These are phyloP conservation scores for Colletotrichum nymphaeae DNA, from an alignment of 2,329 filamentous ascomycete genomes.

Conservation along the genomic window DNA sequence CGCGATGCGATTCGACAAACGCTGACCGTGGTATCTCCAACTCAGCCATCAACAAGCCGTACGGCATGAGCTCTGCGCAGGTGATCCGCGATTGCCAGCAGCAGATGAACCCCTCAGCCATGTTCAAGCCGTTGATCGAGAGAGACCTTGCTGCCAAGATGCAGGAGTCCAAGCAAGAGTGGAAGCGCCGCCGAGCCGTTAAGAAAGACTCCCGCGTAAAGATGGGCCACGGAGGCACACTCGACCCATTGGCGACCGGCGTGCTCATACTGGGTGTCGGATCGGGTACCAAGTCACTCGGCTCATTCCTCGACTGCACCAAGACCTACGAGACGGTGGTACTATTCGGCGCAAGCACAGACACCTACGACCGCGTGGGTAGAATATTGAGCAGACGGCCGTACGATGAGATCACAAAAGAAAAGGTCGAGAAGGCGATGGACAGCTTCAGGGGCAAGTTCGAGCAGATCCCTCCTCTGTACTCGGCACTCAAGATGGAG, in stretches of 20 bases:
- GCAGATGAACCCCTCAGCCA: conserved; percentile 82
- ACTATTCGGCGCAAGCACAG: conserved; percentile 91
- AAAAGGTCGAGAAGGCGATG: conserved; percentile 81
- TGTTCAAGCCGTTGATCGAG: conserved; percentile 83
- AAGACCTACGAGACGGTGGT: conserved; percentile 94
- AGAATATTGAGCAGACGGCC: conserved; percentile 81
- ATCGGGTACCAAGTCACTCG: conserved; percentile 84
- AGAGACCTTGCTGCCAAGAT: conserved; percentile 67
- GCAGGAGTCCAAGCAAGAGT: conserved; percentile 68
- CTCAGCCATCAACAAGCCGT: conserved; percentile 91
- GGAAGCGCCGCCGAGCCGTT: conserved; percentile 66
- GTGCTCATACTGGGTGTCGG: conserved; percentile 92
- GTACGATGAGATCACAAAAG: conserved; percentile 84
- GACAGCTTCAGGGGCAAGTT: conserved; percentile 82
- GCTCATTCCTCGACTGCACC: conserved; percentile 84
- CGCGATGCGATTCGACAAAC: background rate
- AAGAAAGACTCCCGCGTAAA: conserved; percentile 80
- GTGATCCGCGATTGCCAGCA: conserved; percentile 89
- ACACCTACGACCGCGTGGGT: conserved; percentile 89
- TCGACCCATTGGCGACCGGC: conserved; percentile 94
- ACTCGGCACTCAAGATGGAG: conserved; percentile 91
- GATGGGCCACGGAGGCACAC: conserved; percentile 94
- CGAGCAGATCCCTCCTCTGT: conserved; percentile 91
- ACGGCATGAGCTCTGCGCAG: conserved; percentile 87
- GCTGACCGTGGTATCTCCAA: conserved; percentile 7